Conservation (phyloP, 768 basidiomycete species). For the Pleurotus tuoliensis region DNA sequence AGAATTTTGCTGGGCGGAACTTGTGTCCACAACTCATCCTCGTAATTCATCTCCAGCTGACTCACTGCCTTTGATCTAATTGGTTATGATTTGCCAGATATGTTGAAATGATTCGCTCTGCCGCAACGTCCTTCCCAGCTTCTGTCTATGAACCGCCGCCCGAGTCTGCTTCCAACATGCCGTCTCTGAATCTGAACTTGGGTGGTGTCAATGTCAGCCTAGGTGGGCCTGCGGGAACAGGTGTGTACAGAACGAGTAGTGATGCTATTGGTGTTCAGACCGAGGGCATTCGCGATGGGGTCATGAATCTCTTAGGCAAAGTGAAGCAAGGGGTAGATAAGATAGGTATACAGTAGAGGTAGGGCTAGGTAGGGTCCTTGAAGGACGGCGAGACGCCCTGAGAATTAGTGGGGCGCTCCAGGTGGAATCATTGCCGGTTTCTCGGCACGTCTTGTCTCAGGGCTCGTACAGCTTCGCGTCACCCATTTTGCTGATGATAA, state of each 20-base stretch:
- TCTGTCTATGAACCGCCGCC: conserved; percentile 74
- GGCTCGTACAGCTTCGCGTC: too few relatives aligned
- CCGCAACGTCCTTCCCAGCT: conserved; percentile 56
- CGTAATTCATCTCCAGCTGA: conserved; percentile 41
- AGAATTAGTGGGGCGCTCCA: too few relatives aligned
- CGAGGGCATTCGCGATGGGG: conserved; percentile 86
- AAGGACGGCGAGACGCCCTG: too few relatives aligned
- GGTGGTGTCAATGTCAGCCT: conserved; percentile 90
- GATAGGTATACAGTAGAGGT: conserved; percentile 39
- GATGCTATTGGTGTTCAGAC: conserved; percentile 74
- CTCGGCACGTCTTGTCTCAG: too few relatives aligned
- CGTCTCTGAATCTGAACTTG: conserved; percentile 86
- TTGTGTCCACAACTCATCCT: conserved; percentile 90
- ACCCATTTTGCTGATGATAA: too few relatives aligned
- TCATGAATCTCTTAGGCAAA: conserved; percentile 82
- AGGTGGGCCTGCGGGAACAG: conserved; percentile 81
- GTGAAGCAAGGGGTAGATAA: conserved; percentile 83
- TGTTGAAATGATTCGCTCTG: conserved; percentile 82
- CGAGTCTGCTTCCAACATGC: conserved; percentile 67
- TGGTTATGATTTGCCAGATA: conserved; percentile 46
- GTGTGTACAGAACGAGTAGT: conserved; percentile 79
- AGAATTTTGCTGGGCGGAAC: conserved; percentile 90
- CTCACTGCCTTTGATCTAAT: neutral
- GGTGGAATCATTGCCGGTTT: too few relatives aligned
- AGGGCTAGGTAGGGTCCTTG: neutral